Conservation (phyloP, 2,329 filamentous ascomycete genomes). For the Aspergillus pseudoterreus region DNA sequence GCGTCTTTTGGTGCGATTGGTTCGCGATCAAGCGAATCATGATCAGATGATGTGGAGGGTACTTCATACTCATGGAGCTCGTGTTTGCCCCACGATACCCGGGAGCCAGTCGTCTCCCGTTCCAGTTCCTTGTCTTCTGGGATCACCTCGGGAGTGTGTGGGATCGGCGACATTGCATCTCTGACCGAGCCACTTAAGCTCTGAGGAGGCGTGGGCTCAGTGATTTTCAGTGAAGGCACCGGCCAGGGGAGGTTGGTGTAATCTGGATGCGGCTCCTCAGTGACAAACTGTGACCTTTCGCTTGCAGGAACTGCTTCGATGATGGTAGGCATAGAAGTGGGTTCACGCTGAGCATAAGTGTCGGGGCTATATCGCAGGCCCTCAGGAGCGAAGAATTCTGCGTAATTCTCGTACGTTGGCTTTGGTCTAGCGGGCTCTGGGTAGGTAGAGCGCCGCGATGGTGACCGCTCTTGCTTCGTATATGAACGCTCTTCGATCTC, state of each 20-base stretch:
- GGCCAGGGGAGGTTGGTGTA: constrained; percentile 35
- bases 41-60: constrained; percentile 51
- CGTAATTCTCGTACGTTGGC: constrained; percentile 41
- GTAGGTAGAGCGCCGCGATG: constrained; percentile 21
- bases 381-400: constrained; percentile 40
- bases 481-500: constrained; percentile 16
- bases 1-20: not conserved
- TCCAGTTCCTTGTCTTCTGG: constrained; percentile 45
- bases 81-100: constrained; percentile 64
- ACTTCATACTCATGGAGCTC: constrained; percentile 62
- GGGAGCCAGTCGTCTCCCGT: constrained; percentile 45
- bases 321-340: constrained; percentile 24
- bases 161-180: constrained; percentile 26
- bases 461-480: constrained; percentile 16
- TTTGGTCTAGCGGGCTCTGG: constrained; percentile 20
- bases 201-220: constrained; percentile 55
- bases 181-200: constrained; percentile 41
- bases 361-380: constrained; percentile 39
- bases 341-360: constrained; percentile 25
- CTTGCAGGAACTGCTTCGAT: constrained; percentile 29
- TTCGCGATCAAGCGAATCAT: constrained; percentile 26
- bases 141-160: constrained; percentile 35
- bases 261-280: constrained; percentile 17
- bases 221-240: constrained; percentile 54
- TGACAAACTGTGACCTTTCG: constrained; percentile 10